These are phyloP conservation scores for Epithele typhae DNA, from an alignment of 768 basidiomycete species.

Conservation along the genomic window DNA sequence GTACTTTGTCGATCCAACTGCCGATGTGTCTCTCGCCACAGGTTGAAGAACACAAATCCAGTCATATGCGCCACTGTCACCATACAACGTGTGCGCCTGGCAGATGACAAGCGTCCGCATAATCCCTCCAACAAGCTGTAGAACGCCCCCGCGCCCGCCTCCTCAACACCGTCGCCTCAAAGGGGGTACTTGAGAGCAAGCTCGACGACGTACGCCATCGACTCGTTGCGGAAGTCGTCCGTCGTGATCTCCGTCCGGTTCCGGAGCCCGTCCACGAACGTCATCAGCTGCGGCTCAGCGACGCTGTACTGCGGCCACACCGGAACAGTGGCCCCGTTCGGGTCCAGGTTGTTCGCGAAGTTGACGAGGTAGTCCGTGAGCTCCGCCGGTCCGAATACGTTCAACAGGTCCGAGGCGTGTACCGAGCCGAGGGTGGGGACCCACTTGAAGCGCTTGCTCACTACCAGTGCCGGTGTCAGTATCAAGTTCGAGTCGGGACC, in stretches of 20 bases:
- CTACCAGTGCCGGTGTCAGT: background rate
- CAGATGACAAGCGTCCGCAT: no score
- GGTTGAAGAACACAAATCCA: no score
- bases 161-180: no score
- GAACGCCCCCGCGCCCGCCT: no score
- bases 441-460: background rate
- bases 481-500: background rate
- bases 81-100: no score
- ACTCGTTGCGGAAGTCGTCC: slow-evolving; percentile 39
- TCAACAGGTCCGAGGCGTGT: slow-evolving; percentile 39
- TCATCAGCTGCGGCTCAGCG: slow-evolving; percentile 32
- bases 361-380: slow-evolving; percentile 39
- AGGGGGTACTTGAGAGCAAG: slow-evolving; percentile 1
- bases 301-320: slow-evolving; percentile 41
- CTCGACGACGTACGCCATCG: slow-evolving; percentile 23
- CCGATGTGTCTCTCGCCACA: no score
- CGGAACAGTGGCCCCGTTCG: slow-evolving; percentile 31
- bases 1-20: no score
- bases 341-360: no score
- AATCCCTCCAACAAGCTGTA: no score
- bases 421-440: slow-evolving; percentile 21
- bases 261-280: slow-evolving; percentile 34
- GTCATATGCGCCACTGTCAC: no score
- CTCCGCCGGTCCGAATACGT: slow-evolving; percentile 38
- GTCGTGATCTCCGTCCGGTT: slow-evolving; percentile 32